Conservation (phyloP, 148 eudicot species). For the Silene conica region DNA sequence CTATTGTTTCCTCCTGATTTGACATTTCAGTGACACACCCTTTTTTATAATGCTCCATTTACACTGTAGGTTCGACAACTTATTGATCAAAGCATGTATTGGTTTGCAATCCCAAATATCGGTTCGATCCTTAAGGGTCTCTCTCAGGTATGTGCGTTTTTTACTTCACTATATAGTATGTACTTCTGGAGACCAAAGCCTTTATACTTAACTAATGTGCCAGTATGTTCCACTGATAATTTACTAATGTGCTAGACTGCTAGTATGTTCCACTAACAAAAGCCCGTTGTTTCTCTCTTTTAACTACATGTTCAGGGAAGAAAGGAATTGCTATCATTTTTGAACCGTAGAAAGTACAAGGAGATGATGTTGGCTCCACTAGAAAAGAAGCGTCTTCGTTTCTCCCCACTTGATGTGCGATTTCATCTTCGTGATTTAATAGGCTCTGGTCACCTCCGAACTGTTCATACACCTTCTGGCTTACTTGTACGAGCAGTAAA, state of each 20-base stretch:
- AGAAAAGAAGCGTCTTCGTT: conserved; percentile 73
- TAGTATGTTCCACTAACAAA: not conserved
- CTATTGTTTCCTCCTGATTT: not conserved
- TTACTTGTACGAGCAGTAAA: conserved; percentile 67
- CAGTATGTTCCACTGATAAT: not conserved
- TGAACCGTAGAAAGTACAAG: conserved; percentile 82
- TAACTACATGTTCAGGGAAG: conserved; percentile 54
- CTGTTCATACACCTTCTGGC: conserved; percentile 75
- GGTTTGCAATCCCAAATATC: conserved; percentile 90
- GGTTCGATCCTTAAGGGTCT: conserved; percentile 88
- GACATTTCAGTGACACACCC: not conserved
- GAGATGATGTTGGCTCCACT: conserved; percentile 87
- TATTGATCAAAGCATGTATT: conserved; percentile 79
- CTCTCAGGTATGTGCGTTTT: conserved; percentile 55
- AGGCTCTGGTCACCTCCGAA: conserved; percentile 84
- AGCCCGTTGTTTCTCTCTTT: conserved; percentile 16
- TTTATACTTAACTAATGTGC: not conserved
- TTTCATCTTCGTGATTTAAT: conserved; percentile 91
- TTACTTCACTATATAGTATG: conserved; percentile 3
- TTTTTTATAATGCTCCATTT: not conserved
- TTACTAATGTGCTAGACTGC: not conserved
- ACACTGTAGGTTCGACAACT: conserved; percentile 80
- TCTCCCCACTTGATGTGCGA: conserved; percentile 84
- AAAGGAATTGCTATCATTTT: conserved; percentile 75
- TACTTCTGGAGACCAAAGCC: not conserved